Conservation (phyloP, 1,139 yeast genomes). For the Taphrina sp. region DNA sequence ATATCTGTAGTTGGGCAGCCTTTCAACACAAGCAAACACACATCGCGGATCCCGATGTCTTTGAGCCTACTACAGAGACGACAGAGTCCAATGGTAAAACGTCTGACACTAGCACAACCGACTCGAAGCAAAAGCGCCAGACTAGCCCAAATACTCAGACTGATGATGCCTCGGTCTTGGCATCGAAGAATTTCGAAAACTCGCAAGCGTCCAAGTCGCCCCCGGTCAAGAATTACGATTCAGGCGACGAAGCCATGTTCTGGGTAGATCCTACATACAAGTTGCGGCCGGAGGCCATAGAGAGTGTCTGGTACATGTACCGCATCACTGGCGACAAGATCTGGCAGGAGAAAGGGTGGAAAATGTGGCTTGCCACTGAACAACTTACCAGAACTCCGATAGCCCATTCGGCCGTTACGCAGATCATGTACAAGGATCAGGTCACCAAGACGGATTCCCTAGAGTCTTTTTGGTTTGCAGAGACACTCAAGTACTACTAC, state of each 20-base stretch:
- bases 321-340: constrained; percentile 68
- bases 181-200: neutral
- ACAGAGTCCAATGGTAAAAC: neutral
- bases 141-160: neutral
- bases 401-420: constrained; percentile 52
- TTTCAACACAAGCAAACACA: constrained; percentile 13
- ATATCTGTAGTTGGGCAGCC: constrained; percentile 40
- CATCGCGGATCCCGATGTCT: neutral
- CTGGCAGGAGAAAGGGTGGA: constrained; percentile 72
- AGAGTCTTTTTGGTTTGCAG: constrained; percentile 72
- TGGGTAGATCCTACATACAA: constrained; percentile 47
- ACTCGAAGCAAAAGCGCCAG: neutral
- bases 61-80: neutral
- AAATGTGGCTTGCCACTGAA: constrained; percentile 57
- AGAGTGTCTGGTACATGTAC: constrained; percentile 69
- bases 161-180: constrained; percentile 3
- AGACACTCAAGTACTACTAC: constrained; percentile 72
- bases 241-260: neutral
- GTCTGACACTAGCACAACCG: neutral
- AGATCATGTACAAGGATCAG: constrained; percentile 50
- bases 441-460: constrained; percentile 36
- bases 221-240: neutral
- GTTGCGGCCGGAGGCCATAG: constrained; percentile 74
- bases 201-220: neutral
- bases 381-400: constrained; percentile 49